Evolutionary conservation across 805 yeast species (phyloP).

Genomic region (Candida xyloterini): DNA sequence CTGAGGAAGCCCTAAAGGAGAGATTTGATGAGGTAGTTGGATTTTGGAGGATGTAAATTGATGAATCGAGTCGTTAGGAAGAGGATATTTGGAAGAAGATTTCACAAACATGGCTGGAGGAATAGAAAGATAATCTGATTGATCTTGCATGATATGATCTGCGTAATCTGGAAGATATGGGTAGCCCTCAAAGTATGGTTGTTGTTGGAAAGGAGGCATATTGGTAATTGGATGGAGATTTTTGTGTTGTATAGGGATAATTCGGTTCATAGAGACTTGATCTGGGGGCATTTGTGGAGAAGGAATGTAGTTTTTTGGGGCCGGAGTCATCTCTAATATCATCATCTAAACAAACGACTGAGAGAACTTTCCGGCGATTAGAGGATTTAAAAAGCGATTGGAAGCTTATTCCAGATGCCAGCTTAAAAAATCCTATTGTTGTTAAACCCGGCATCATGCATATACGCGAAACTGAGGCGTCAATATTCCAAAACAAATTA

Average conservation of each 20-base stretch:
- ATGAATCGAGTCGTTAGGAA: background rate
- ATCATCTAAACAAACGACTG: background rate
- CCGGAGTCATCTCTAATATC: background rate
- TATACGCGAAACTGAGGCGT: background rate
- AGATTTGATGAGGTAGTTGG: background rate
- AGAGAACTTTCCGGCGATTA: background rate
- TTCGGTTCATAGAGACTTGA: background rate
- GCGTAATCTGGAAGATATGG: background rate
- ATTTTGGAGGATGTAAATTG: background rate
- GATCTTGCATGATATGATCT: background rate
- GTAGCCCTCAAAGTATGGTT: background rate
- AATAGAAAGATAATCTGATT: background rate
- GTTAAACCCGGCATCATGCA: background rate
- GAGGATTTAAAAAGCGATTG: background rate
- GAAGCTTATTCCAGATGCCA: background rate
- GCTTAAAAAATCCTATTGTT: constrained; percentile 1
- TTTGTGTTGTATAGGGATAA: background rate
- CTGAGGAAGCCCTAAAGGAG: background rate
- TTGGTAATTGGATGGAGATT: background rate
- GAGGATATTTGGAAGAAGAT: background rate
- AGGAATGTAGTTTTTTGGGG: background rate
- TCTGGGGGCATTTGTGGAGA: background rate
- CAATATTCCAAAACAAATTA: no score
- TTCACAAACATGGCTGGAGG: constrained; percentile 1
- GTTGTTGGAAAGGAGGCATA: background rate